Percentiles rank a stretch among this genome's conserved stretches.
Conservation (phyloP, 208 protist species). For the Plasmodiophora brassicae region DNA sequence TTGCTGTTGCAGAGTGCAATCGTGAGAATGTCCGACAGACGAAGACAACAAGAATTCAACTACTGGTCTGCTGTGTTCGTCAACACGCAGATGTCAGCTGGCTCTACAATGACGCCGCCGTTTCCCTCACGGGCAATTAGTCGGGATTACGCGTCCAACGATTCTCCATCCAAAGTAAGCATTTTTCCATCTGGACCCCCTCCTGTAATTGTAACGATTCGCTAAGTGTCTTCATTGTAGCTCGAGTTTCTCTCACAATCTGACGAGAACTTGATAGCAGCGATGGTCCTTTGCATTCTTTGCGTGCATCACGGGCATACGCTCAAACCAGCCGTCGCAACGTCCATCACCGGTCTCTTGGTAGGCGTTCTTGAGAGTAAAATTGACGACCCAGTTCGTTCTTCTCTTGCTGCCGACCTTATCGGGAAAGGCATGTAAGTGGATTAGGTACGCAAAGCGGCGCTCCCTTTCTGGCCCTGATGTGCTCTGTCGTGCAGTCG, state of each 20-base stretch:
- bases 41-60: neutral
- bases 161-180: constrained; percentile 13
- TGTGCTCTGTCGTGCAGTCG: neutral
- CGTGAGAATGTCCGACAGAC: neutral
- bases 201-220: neutral
- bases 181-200: too few relatives aligned
- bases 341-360: neutral
- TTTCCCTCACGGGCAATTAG: neutral
- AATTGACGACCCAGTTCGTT: neutral
- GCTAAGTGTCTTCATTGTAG: neutral
- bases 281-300: constrained; percentile 17
- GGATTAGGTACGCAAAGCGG: too few relatives aligned
- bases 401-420: neutral
- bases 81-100: too few relatives aligned
- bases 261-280: neutral
- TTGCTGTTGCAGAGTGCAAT: neutral
- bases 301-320: neutral
- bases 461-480: neutral
- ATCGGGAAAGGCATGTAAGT: constrained; percentile 2
- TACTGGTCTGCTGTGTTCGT: constrained; percentile 5
- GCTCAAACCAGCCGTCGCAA: neutral
- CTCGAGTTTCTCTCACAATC: neutral
- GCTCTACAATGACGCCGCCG: neutral
- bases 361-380: neutral
- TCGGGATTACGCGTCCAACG: neutral